Percentiles rank a stretch among this genome's conserved stretches.
These are phyloP conservation scores for Amyloporia xantha DNA, from an alignment of 768 basidiomycete genomes.

Conservation along the genomic window DNA sequence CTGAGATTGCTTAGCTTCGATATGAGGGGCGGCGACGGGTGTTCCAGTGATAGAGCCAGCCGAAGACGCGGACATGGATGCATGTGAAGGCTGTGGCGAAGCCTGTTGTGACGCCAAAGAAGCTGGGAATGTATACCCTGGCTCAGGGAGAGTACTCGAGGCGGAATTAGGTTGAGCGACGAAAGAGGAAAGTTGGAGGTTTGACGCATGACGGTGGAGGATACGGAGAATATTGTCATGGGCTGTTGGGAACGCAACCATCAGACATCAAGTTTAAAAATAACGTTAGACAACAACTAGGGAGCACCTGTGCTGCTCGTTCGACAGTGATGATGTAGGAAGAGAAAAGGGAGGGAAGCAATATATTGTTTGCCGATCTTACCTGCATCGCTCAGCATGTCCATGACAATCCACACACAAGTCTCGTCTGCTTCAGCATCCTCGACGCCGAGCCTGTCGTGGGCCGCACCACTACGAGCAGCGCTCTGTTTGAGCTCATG, in stretches of 20 bases:
- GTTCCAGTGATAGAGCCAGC: too few species aligned
- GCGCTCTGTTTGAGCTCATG: background rate
- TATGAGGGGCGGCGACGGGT: too few species aligned
- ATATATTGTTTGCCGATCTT: too few species aligned
- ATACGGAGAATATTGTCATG: constrained; percentile 16
- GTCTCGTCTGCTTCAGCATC: constrained; percentile 5
- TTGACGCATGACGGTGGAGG: constrained; percentile 18
- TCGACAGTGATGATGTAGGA: too few species aligned
- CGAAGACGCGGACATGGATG: background rate
- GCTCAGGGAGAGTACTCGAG: too few species aligned
- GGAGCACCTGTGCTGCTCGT: too few species aligned
- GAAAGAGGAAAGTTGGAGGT: constrained; percentile 15
- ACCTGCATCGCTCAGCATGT: constrained; percentile 20
- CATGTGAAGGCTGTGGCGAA: background rate
- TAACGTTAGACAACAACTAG: too few species aligned
- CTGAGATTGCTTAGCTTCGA: too few species aligned
- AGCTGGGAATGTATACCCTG: background rate
- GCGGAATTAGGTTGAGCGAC: constrained; percentile 8
- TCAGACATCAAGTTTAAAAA: constrained; percentile 1
- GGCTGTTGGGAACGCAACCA: background rate
- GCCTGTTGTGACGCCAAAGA: background rate
- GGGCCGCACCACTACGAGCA: too few species aligned
- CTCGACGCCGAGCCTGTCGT: background rate
- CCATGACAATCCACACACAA: constrained; percentile 18
- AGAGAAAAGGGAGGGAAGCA: background rate